Percentiles rank a stretch among this genome's conserved stretches.
phyloP scores from a whole-genome alignment of 2,329 filamentous ascomycete species.

The Epichloe scottii region DNA sequence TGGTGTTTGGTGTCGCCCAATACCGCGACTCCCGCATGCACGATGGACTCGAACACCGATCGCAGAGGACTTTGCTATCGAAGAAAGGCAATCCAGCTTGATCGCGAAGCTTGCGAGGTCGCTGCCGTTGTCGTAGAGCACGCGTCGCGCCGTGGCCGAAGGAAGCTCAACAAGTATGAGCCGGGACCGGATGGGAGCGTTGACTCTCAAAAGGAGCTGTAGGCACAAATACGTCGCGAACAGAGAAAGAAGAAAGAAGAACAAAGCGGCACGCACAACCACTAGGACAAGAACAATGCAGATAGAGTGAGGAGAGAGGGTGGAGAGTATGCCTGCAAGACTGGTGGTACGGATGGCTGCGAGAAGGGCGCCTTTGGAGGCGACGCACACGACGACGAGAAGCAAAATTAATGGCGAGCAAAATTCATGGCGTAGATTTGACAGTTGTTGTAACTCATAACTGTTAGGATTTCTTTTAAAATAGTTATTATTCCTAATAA shows the following conservation, averaged over 20 bases:
- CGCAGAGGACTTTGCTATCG: background rate
- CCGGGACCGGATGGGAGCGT: background rate
- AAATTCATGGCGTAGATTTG: background rate
- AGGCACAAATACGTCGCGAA: background rate
- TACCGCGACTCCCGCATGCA: constrained; percentile 21
- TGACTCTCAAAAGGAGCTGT: background rate
- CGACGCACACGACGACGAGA: background rate
- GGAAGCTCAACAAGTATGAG: background rate
- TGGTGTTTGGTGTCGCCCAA: constrained; percentile 21
- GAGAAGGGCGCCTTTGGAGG: background rate
- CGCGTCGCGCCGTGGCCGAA: background rate
- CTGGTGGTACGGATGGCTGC: background rate
- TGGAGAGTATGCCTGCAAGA: no score
- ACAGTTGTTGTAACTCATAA: background rate
- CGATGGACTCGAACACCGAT: background rate
- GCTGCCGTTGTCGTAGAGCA: background rate
- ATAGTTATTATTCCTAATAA: no score
- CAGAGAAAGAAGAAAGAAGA: background rate
- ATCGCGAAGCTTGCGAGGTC: background rate
- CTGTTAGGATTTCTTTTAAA: no score
- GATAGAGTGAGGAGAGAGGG: no score
- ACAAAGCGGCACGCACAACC: background rate
- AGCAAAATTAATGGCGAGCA: background rate
- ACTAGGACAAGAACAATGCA: no score
- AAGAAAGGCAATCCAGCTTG: background rate